Base-by-base conservation (phyloP, 2,329 filamentous ascomycete species). In the Neurospora sp. region DNA sequence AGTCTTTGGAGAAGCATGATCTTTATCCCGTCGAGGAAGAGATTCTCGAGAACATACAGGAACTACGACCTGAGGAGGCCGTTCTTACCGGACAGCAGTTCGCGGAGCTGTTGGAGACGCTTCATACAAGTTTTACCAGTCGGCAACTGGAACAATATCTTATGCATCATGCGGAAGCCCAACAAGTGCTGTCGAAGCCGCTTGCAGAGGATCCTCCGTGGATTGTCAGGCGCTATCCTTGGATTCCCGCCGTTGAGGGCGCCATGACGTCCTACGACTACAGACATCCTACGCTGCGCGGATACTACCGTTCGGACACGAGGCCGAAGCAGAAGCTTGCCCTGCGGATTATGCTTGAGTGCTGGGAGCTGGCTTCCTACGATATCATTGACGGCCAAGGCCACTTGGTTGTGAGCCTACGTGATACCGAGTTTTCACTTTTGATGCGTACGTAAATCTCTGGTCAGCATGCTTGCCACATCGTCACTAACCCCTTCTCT, bases 361-460 rank as follows among this genome's bases (percentile, higher is more conserved):
- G 80, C 70, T 88, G 86, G 86, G 80, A 79, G 3, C 72, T 88
- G n/a, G 79, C 82, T 8, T 81, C 83, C 2, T 78, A 81, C 69
- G 83, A 86, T 72, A 75, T 84, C 17, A 74, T 81, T 15, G 79
- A 82, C 23, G 79, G 78, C 6, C 75, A 81, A 3, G 86, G 86
- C 6, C 77, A 78, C 39, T 75, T 81, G 1, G 77, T 76, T 2
- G 70, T 87, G 6, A 78, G 74, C 71, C 72, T 87, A 23, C 74
- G 77, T 12, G 79, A 79, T 12, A 69, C 77, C 1, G 79, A 83
- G 68, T 85, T 86, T 71, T 72, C 76, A 39, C 79, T 86, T 4
- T 76, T 88, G 33, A 78, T 81, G 66, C 77, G 85, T 86, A 78
- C 72, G 82, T 80, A 10, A 17, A 4, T 28, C 8, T 11, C 33